Base-by-base conservation (phyloP, 1,139 yeast genomes). In the Hyphopichia khmerensis region DNA sequence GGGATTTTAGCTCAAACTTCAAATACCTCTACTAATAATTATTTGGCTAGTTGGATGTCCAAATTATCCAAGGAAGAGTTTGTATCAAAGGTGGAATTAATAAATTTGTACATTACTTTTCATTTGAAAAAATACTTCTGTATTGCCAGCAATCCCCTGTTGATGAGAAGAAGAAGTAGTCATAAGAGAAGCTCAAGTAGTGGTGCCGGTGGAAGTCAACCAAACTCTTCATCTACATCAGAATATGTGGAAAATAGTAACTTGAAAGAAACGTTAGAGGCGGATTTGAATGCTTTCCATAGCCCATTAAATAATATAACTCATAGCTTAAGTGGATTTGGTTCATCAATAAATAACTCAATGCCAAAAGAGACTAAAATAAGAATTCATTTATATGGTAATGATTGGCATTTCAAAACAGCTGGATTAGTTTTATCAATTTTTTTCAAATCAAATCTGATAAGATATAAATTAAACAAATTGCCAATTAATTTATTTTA, bases 391-490 rank as follows among this genome's bases (percentile, higher is more conserved):
- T 83, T 80, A 51, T 93, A 91, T 59, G 84, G 87, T 0, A 75
- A 77, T 44, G 91, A 88, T 55, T 91, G 97, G 96, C 89, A 84
- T 49, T 68, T 90, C 24, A 69, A 75, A 36, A 74, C 89, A 0
- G 89, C 89, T 0, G 81, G 87, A 2, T 67, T 76, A 26, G 69
- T 84, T 1, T 65, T 87, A 50, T 70, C 81, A 0, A 57, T 80
- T 11, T 73, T 85, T 29, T 77, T 77, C 53, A 64, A 65, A 38
- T 84, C 88, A 2, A 85, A 84, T 52, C 47, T 53, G 18, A 60
- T 67, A 11, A 57, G 79, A 47, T 39, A 47, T 48, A 53, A 42
- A 44, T 51, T 18, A 7, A 52, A 52, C 21, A 69, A 65, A 37
- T 53, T 80, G 1, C 76, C 83, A 0, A 66, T 72, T 4, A 75